Base-by-base conservation (phyloP, 805 yeast genomes). In the Blastobotrys americana region DNA sequence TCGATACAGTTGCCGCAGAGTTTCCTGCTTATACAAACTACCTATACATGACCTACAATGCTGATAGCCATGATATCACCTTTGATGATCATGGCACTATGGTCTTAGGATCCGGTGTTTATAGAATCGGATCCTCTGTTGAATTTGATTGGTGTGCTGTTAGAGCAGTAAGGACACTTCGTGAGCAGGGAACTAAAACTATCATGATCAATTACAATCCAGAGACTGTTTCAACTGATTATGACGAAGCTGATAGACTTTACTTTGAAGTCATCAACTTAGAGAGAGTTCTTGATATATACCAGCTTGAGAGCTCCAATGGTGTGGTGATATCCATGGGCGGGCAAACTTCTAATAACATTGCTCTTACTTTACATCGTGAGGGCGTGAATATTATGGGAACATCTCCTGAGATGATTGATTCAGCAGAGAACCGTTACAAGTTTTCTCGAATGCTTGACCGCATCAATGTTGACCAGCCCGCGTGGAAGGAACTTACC, bases 111-210 rank as follows among this genome's bases (percentile, higher is more conserved):
- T 88, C 97, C 3, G 98, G 98, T 76, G 98, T 93, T 37, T 90
- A 90, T 76, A 81, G 98, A 72, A 90, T 90, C 63, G 98, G 98
- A 58, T 93, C 97, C 4, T 90, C 97, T 23, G 98, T 90, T 50
- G 98, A 90, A 69, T 90, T 90, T 63, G 98, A 90, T 71, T 90
- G 97, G 97, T 90, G 98, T 79, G 97, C 97, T 39, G 98, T 90
- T 47, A 78, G 96, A 53, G 93, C 97, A 39, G 93, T 88, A 52
- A 80, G 97, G 70, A 87, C 97, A 34, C 74, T 90, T 62, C 80
- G 98, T 59, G 83, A 83, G 55, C 77, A 79, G 63, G 87, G 89
- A 47, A 72, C 76, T 61, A 90, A 88, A 73, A 90, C 97, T 35
- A 82, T 93, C 61, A 93, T 93, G 97, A 80, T 90, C 60, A 90